Evolutionary conservation across 306 rosid genomes (phyloP).

Genomic region (Chamaecrista fasciculata): DNA sequence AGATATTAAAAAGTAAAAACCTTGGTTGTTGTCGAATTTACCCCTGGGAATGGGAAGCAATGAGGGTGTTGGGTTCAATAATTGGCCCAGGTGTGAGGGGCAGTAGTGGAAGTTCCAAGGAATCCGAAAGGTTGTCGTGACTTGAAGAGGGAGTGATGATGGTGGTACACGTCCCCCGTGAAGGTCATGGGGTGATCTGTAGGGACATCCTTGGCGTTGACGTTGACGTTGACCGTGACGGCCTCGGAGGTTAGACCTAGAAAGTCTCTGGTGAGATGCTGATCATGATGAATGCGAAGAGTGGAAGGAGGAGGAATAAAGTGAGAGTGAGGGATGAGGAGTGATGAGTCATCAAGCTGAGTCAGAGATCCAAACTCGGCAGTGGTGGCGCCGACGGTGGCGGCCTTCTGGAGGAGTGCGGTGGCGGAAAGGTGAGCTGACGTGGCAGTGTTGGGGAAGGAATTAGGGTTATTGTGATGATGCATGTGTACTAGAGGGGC

Average conservation of each 20-base stretch:
- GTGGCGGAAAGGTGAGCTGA: conserved; percentile 88
- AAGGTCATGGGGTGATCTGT: conserved; percentile 59
- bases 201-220: conserved; percentile 49
- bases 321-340: too few species aligned
- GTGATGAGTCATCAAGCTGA: too few species aligned
- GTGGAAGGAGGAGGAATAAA: too few species aligned
- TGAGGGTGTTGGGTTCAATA: conserved; percentile 25
- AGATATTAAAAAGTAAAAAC: not conserved
- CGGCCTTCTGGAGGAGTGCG: conserved; percentile 91
- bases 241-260: conserved; percentile 63
- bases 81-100: conserved; percentile 63
- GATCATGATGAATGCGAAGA: too few species aligned
- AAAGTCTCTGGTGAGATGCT: conserved; percentile 77
- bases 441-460: conserved; percentile 45
- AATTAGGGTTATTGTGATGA: too few species aligned
- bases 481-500: too few species aligned
- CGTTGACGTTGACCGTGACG: not conserved
- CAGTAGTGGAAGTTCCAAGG: conserved; percentile 46
- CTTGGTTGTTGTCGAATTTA: conserved; percentile 12
- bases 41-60: conserved; percentile 1
- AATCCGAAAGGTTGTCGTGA: conserved; percentile 68
- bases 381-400: conserved; percentile 57
- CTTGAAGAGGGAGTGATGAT: conserved; percentile 44
- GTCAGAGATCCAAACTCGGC: conserved; percentile 44
- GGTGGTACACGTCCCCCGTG: conserved; percentile 43